Base-by-base conservation (phyloP, 2,329 filamentous ascomycete genomes). In the Aspergillus spinulosporus region DNA sequence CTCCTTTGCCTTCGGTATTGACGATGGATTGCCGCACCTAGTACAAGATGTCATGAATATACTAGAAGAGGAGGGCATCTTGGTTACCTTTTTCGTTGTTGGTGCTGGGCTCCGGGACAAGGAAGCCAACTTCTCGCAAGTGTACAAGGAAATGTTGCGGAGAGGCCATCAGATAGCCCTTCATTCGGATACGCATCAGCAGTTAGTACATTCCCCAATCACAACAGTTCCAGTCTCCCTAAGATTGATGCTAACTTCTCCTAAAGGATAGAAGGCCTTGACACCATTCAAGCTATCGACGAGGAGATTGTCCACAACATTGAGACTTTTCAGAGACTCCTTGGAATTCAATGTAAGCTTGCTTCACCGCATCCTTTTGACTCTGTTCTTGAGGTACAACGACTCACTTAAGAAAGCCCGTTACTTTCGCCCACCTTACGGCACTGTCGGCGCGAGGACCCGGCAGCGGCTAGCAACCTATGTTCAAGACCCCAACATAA, bases 1-100 rank as follows among this genome's bases (percentile, higher is more conserved):
- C 73, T 85, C 82, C 0, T 88, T 89, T 68, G 87, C 87, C 1
- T 88, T 89, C 68, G 86, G 86, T 49, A 88, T 89, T 60, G 87
- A 89, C 66, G 87, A 89, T 68, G 87, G 86, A 21, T 77, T 82
- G 49, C 86, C 86, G 46, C 65, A 73, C 34, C 78, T 82, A 55
- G 85, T 85, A 1, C 79, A 84, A 70, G 72, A 82, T 59, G 83
- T 88, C 15, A 82, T 87, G 73, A 73, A 80, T 40, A 84, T 86
- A 52, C 76, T 89, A 63, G 79, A 82, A 15, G 80, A 82, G 15
- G 86, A 85, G 50, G 70, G 76, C 54, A 84, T 89, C 63, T 80
- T 84, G 61, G 86, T 88, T 3, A 89, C 87, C 1, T 89, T 89
- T 71, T 89, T 89, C 74, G 87, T 85, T 36, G 85, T 89, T 43